Conservation (phyloP, 1,139 yeast genomes). For the Zygoascus hellenicus region DNA sequence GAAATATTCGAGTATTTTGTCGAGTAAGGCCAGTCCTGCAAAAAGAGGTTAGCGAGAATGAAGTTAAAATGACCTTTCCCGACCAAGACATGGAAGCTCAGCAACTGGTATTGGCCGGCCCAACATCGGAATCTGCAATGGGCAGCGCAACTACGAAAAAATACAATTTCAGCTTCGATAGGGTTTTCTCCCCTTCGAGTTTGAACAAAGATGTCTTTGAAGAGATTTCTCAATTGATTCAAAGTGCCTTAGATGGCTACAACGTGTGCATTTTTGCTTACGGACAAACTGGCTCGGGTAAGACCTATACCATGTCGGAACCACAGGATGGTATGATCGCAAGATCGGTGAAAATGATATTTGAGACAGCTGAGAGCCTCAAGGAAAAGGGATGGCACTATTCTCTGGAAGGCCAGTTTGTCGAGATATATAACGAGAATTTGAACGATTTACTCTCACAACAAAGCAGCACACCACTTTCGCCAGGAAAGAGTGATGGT, state of each 20-base stretch:
- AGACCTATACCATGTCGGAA: slow-evolving; percentile 81
- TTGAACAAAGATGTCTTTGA: slow-evolving; percentile 64
- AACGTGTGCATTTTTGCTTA: slow-evolving; percentile 94
- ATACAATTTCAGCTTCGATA: slow-evolving; percentile 65
- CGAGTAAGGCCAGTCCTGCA: slow-evolving; percentile 60
- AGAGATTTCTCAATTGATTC: slow-evolving; percentile 82
- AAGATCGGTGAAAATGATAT: slow-evolving; percentile 66
- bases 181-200: slow-evolving; percentile 54
- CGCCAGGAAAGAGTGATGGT: slow-evolving; percentile 1
- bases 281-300: slow-evolving; percentile 98
- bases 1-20: slow-evolving; percentile 88
- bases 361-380: slow-evolving; percentile 49
- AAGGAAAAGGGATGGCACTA: slow-evolving; percentile 61
- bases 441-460: slow-evolving; percentile 59
- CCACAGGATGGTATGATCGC: slow-evolving; percentile 77
- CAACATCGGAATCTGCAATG: slow-evolving; percentile 24
- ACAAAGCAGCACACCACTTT: background rate
- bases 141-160: slow-evolving; percentile 27
- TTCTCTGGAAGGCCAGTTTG: slow-evolving; percentile 63
- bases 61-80: slow-evolving; percentile 43
- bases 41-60: slow-evolving; percentile 20
- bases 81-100: slow-evolving; percentile 53
- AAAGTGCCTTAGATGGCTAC: slow-evolving; percentile 83
- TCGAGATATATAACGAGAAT: slow-evolving; percentile 84
- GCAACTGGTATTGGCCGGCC: slow-evolving; percentile 24